A percentile compares a stretch with the other conserved stretches of the same genome.
Evolutionary conservation across 495 filamentous ascomycete species (phyloP).

Genomic region (Neurospora sp.): DNA sequence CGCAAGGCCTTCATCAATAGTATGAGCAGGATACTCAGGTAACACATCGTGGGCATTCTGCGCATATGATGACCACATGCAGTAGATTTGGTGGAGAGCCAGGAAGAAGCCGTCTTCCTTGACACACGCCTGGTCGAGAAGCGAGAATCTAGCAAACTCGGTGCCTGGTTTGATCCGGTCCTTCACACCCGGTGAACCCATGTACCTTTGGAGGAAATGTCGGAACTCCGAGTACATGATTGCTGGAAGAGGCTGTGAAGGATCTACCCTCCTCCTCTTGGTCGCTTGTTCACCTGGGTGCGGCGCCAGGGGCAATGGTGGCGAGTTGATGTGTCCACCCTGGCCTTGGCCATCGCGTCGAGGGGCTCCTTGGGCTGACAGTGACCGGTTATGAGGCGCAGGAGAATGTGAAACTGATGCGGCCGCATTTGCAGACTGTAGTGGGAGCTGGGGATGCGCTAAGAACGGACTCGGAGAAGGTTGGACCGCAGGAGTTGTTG

Average conservation of each 20-base stretch:
- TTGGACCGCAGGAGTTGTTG: background rate
- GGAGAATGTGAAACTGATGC: background rate
- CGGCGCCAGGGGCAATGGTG: background rate
- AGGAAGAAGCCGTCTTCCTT: conserved; percentile 53
- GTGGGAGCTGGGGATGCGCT: background rate
- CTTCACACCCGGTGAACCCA: background rate
- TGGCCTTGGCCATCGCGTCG: background rate
- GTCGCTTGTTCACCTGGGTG: background rate
- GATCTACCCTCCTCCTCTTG: background rate
- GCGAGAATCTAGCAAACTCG: conserved; percentile 42
- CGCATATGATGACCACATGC: conserved; percentile 32
- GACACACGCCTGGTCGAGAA: conserved; percentile 48
- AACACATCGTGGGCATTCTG: background rate
- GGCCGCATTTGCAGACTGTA: background rate
- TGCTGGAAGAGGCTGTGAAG: background rate
- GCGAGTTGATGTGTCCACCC: background rate
- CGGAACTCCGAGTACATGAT: background rate
- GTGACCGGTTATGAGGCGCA: background rate
- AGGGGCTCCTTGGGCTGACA: background rate
- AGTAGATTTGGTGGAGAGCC: conserved; percentile 59
- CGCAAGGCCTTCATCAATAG: conserved; percentile 27
- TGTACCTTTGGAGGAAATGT: background rate
- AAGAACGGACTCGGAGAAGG: background rate
- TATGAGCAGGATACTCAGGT: background rate
- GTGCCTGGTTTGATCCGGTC: conserved; percentile 6